phyloP scores from a whole-genome alignment of 2,329 filamentous ascomycete species.

The Ceratocystis colombiana region DNA sequence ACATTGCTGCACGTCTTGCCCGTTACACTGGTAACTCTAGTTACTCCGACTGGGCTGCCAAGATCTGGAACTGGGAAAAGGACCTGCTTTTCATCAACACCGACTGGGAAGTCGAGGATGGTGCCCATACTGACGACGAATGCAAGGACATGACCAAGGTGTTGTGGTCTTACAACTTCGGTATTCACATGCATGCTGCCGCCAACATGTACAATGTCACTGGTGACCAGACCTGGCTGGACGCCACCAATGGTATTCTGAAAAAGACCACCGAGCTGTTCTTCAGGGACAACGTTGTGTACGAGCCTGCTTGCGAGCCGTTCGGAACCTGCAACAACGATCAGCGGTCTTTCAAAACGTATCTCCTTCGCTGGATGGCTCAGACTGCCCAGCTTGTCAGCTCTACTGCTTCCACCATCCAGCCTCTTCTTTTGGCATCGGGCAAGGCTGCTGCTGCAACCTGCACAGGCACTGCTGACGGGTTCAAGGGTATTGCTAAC shows the following conservation, averaged over 20 bases:
- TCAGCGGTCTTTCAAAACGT: conserved; percentile 67
- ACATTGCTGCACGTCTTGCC: conserved; percentile 59
- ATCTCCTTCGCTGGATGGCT: conserved; percentile 57
- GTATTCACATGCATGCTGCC: conserved; percentile 52
- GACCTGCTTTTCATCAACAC: conserved; percentile 46
- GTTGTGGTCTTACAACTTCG: conserved; percentile 58
- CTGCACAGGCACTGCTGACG: conserved; percentile 40
- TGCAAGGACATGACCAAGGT: conserved; percentile 45
- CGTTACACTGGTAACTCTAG: conserved; percentile 70
- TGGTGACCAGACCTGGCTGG: conserved; percentile 43
- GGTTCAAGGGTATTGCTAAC: conserved; percentile 44
- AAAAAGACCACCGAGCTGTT: conserved; percentile 44
- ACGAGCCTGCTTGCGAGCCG: conserved; percentile 57
- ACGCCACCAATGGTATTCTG: conserved; percentile 49
- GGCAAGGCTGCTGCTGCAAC: conserved; percentile 44
- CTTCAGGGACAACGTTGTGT: conserved; percentile 45
- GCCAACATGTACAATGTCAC: conserved; percentile 57
- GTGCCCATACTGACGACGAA: conserved; percentile 34
- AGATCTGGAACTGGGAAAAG: conserved; percentile 56
- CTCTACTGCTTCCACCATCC: conserved; percentile 41
- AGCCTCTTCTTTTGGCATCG: conserved; percentile 42
- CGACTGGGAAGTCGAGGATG: conserved; percentile 47
- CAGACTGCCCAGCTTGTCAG: conserved; percentile 46
- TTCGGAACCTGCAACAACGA: conserved; percentile 55
- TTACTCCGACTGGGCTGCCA: conserved; percentile 66